Percentiles rank a stretch among this genome's conserved stretches.
phyloP scores from a whole-genome alignment of 1,284 basidiomycete genomes.

The Microbotryum scabiosae region DNA sequence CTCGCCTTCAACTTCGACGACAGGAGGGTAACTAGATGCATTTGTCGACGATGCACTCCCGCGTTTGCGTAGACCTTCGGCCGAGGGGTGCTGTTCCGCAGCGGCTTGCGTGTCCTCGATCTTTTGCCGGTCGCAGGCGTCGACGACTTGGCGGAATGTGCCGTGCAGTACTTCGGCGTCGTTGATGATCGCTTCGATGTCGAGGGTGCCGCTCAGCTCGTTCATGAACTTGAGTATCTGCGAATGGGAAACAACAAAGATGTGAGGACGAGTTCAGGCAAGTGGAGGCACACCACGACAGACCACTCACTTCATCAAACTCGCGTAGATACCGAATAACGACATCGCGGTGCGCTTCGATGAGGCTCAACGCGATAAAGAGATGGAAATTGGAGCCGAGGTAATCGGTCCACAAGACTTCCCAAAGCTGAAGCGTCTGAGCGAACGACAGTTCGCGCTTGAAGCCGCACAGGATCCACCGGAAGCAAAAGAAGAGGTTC shows the following conservation, averaged over 20 bases:
- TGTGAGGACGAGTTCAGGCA: neutral
- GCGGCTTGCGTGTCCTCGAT: conserved; percentile 1
- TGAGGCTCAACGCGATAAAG: conserved; percentile 84
- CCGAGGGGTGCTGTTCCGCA: neutral
- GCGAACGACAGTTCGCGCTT: conserved; percentile 91
- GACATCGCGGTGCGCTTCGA: conserved; percentile 88
- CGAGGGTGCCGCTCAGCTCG: conserved; percentile 59
- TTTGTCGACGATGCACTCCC: neutral
- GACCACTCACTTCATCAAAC: conserved; percentile 41
- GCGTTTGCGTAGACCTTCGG: neutral
- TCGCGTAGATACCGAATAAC: conserved; percentile 87
- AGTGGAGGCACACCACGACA: neutral
- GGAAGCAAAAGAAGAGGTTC: conserved; percentile 77
- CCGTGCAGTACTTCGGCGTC: conserved; percentile 90
- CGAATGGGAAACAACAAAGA: conserved; percentile 54
- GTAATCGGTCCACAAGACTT: conserved; percentile 86
- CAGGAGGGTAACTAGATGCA: neutral
- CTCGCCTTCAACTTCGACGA: neutral
- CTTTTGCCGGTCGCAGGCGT: conserved; percentile 14
- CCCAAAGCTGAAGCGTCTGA: conserved; percentile 84
- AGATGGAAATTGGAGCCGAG: conserved; percentile 82
- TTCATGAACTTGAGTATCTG: conserved; percentile 60
- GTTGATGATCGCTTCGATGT: conserved; percentile 78
- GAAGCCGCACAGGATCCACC: conserved; percentile 82
- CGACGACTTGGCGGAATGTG: conserved; percentile 59